Evolutionary conservation across 768 basidiomycete species (phyloP), one percentile per base, ranked within the genome.

Genomic region (Termitomyces sp.): DNA sequence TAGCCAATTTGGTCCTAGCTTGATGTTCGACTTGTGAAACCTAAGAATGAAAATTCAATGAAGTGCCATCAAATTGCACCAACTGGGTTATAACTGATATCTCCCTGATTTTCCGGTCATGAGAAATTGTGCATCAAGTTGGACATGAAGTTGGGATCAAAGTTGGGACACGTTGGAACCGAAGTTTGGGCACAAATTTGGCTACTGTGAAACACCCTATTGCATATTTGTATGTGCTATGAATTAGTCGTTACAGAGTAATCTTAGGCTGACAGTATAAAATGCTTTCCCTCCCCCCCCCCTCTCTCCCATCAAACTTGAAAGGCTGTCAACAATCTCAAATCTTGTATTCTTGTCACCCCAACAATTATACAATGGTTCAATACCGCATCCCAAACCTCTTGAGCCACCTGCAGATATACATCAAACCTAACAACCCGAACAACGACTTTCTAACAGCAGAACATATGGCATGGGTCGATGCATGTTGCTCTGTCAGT

Each of bases 401-500:
- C 22, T 53, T 53, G 36, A 9, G 1, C 36, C 36, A 24, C 36
- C 20, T 24, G 15, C 22, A 3, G 4, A 3, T n/a, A 22, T 36
- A 38, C 52, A 28, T 57, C 16, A 60, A 60, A 28, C 51, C 59
- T 35, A 55, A 48, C 22, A 63, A 63, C 18, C 45, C 63, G 0
- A 49, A 57, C 32, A 38, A 54, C 15, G 45, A 55, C 39, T 9
- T 54, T 35, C 55, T 63, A 8, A 32, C 39, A 16, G 56, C 51
- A 40, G 63, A 60, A 48, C 53, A 57, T 40, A 28, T 40, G 6
- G 51, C 55, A 18, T 57, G 59, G 63, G 57, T 60, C 15, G 63
- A 63, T 18, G 22, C 51, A 13, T 53, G 38, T 3, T n/a, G 44
- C 6, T 46, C 55, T 42, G 48, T 57, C 22, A 60, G 13, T 20